phyloP scores from a whole-genome alignment of 441 rosid species.

The Gossypium gossypioides region DNA sequence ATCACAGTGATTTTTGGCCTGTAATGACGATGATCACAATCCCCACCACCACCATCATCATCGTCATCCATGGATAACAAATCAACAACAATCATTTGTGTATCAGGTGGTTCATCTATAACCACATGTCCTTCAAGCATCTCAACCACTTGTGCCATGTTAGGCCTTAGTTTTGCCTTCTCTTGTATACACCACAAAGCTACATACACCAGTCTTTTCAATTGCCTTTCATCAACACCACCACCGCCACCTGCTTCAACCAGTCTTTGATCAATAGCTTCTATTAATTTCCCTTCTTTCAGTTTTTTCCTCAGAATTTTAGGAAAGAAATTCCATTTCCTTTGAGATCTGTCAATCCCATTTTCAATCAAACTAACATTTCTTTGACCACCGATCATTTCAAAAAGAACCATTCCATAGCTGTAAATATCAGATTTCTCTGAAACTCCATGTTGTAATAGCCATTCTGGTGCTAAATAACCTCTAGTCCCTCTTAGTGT shows the following conservation, averaged over 20 bases:
- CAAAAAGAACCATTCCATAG: slow-evolving; percentile 68
- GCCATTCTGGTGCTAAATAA: slow-evolving; percentile 83
- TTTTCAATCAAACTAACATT: slow-evolving; percentile 36
- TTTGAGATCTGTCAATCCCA: slow-evolving; percentile 23
- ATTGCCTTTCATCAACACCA: slow-evolving; percentile 42
- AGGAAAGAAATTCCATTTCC: slow-evolving; percentile 59
- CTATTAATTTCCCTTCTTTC: slow-evolving; percentile 54
- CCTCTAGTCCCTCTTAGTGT: slow-evolving; percentile 71
- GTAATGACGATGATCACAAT: not conserved
- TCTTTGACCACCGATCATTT: slow-evolving; percentile 67
- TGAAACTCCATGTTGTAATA: slow-evolving; percentile 52
- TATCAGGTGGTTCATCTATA: slow-evolving; percentile 65
- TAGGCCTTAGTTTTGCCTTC: slow-evolving; percentile 50
- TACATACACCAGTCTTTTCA: slow-evolving; percentile 41
- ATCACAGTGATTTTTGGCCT: slow-evolving; percentile 19
- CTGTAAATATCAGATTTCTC: slow-evolving; percentile 78
- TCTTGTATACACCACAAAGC: slow-evolving; percentile 90
- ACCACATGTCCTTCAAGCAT: slow-evolving; percentile 67
- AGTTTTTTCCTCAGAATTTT: slow-evolving; percentile 53
- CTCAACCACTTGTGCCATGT: slow-evolving; percentile 56
- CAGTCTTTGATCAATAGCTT: slow-evolving; percentile 56
- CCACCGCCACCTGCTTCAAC: slow-evolving; percentile 30
- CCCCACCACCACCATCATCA: too few relatives aligned
- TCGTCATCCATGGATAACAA: slow-evolving; percentile 44
- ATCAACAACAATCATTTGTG: slow-evolving; percentile 54